Percentiles rank a stretch among this genome's conserved stretches.
These are phyloP conservation scores for Fusarium coicis DNA, from an alignment of 2,329 filamentous ascomycete species.

Conservation along the genomic window DNA sequence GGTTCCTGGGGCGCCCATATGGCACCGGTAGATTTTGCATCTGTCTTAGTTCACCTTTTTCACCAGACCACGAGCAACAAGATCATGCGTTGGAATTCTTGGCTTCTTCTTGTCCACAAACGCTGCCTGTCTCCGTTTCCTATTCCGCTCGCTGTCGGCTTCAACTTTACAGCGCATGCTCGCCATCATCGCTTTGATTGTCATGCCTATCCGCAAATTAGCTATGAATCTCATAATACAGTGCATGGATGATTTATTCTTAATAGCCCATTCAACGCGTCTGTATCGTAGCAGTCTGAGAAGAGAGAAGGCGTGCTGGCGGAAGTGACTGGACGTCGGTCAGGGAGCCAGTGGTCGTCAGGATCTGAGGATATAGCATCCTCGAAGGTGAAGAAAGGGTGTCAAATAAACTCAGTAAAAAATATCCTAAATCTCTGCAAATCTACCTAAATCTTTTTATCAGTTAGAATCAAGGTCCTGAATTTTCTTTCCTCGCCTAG, in stretches of 20 bases:
- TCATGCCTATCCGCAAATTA: too few species aligned
- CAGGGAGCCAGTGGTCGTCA: too few species aligned
- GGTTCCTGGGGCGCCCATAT: slow-evolving; percentile 24
- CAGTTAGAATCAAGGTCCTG: too few species aligned
- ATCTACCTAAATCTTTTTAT: too few species aligned
- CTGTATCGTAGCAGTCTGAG: background rate
- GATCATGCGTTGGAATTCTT: background rate
- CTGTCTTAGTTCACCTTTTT: rapidly evolving
- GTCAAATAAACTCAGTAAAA: too few species aligned
- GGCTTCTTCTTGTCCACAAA: background rate
- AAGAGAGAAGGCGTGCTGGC: too few species aligned
- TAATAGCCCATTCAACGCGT: background rate
- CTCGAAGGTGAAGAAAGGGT: too few species aligned
- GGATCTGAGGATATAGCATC: too few species aligned
- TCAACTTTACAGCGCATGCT: background rate
- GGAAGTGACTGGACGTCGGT: too few species aligned
- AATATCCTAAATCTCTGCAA: too few species aligned
- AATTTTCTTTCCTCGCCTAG: too few species aligned
- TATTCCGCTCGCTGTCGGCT: background rate
- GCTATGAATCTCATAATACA: background rate
- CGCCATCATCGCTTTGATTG: background rate
- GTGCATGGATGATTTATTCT: background rate
- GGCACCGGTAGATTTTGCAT: background rate
- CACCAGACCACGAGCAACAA: rapidly evolving
- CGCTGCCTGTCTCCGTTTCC: background rate